phyloP scores from a whole-genome alignment of 2,329 filamentous ascomycete genomes.

The Dichotomopilus funicola region DNA sequence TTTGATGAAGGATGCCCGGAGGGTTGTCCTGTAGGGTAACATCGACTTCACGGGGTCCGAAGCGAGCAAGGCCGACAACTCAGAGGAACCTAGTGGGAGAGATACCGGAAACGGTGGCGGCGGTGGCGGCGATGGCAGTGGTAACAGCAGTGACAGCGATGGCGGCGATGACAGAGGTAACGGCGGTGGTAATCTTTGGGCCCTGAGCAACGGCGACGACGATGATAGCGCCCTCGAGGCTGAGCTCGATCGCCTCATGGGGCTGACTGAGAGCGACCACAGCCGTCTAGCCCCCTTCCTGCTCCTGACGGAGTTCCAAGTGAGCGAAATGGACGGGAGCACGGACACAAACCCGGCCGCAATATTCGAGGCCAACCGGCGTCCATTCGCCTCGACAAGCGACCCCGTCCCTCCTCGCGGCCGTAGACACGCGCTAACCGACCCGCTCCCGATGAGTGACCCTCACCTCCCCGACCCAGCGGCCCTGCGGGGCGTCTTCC shows the following conservation, averaged over 20 bases:
- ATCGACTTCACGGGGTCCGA: not conserved
- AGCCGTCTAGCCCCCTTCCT: no score
- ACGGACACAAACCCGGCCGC: not conserved
- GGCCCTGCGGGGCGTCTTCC: not conserved
- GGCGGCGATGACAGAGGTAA: not conserved
- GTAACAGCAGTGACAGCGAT: not conserved
- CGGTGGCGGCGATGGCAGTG: not conserved
- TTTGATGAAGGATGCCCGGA: slow-evolving; percentile 65
- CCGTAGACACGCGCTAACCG: no score
- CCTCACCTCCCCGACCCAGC: not conserved
- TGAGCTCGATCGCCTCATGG: no score
- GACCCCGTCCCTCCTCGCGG: not conserved
- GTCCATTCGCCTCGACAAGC: no score
- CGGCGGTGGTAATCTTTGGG: not conserved
- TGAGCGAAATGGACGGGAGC: no score
- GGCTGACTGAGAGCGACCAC: no score
- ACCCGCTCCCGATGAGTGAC: no score
- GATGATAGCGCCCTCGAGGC: not conserved
- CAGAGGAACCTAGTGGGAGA: not conserved
- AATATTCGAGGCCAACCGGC: not conserved
- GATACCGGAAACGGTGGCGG: not conserved
- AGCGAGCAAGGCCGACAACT: no score
- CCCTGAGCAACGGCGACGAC: not conserved
- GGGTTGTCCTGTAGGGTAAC: slow-evolving; percentile 55
- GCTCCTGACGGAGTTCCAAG: no score